Evolutionary conservation across 352 stramenopile species (phyloP).

Genomic region (Pythium coloratum): DNA sequence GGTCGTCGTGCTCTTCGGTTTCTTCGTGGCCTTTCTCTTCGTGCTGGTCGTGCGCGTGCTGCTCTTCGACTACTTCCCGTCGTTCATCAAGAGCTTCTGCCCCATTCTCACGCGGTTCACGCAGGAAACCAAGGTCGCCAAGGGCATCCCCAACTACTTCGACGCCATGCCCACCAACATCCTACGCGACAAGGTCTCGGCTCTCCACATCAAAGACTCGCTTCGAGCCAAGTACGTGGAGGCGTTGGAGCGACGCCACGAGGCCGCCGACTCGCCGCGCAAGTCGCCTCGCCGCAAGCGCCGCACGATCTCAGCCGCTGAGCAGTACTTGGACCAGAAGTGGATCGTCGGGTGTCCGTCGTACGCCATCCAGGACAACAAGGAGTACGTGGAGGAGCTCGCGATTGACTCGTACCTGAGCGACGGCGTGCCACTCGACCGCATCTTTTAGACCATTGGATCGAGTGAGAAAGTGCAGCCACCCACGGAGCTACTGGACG

Average conservation of each 20-base stretch:
- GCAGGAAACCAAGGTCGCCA: constrained; percentile 54
- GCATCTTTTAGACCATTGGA: constrained; percentile 48
- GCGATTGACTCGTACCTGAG: constrained; percentile 77
- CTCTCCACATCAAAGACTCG: constrained; percentile 29
- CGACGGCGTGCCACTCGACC: constrained; percentile 53
- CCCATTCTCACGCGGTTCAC: constrained; percentile 53
- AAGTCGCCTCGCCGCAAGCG: constrained; percentile 36
- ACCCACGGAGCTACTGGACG: too few species aligned
- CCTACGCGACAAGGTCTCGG: constrained; percentile 52
- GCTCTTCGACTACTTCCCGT: constrained; percentile 72
- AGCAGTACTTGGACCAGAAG: constrained; percentile 50
- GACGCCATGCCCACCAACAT: constrained; percentile 68
- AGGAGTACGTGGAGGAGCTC: constrained; percentile 74
- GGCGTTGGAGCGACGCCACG: constrained; percentile 38
- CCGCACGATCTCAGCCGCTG: constrained; percentile 39
- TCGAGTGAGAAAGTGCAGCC: neutral
- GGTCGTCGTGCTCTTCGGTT: constrained; percentile 76
- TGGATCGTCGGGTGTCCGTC: constrained; percentile 76
- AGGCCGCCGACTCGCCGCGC: constrained; percentile 8
- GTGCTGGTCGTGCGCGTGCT: constrained; percentile 55
- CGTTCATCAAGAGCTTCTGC: constrained; percentile 53
- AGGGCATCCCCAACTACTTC: constrained; percentile 83
- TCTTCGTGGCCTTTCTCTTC: constrained; percentile 53
- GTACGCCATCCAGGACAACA: constrained; percentile 83
- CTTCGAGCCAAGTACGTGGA: constrained; percentile 52